Percentiles rank a stretch among this genome's conserved stretches.
Conservation (phyloP, 192 early-diverging fungal species). For the Coemansia sp. region DNA sequence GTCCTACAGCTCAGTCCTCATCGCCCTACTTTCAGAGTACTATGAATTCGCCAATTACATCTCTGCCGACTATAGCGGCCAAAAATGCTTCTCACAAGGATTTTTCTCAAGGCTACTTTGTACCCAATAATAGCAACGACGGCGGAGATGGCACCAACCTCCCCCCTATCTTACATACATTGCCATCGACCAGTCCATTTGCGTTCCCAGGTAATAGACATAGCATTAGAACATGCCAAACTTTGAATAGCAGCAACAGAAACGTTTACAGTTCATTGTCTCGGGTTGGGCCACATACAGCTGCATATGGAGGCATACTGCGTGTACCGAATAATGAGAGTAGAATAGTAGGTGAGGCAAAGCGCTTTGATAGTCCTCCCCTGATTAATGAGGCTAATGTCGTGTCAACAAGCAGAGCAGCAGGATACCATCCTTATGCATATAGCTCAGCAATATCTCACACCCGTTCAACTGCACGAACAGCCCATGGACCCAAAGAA, state of each 20-base stretch:
- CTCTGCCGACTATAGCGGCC: background rate
- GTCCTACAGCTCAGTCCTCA: constrained; percentile 31
- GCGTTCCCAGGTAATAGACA: background rate
- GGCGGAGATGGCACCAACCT: background rate
- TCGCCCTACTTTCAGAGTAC: constrained; percentile 46
- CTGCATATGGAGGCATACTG: background rate
- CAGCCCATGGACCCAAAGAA: background rate
- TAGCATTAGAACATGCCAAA: background rate
- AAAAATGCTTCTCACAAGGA: background rate
- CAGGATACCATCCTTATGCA: background rate
- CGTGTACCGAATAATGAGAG: background rate
- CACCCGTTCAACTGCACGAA: constrained; percentile 35
- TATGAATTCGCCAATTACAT: constrained; percentile 40
- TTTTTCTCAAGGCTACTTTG: background rate
- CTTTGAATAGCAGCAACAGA: background rate
- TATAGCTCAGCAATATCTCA: constrained; percentile 19
- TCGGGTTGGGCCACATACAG: background rate
- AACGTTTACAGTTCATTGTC: background rate
- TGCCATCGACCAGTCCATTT: constrained; percentile 9
- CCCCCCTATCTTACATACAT: constrained; percentile 12
- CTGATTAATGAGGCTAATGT: background rate
- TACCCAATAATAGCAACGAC: background rate
- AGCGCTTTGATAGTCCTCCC: constrained; percentile 1
- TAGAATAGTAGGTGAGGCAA: too few species aligned
- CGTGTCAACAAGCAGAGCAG: background rate